Evolutionary conservation across 768 basidiomycete genomes (phyloP).

Genomic region (Tulasnella calospora): DNA sequence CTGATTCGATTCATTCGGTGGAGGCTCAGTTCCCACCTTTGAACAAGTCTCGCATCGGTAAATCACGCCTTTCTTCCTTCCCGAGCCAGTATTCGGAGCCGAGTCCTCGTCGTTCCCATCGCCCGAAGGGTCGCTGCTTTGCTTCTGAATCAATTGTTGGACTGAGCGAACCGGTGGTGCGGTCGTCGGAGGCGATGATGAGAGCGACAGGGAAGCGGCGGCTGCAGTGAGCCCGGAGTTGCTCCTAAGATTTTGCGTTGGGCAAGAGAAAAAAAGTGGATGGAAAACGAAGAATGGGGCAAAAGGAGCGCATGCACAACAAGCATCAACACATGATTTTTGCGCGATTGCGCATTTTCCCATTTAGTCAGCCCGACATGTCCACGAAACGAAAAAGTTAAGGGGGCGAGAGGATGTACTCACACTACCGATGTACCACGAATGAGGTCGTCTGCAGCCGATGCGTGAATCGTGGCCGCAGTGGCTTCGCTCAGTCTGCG

Average conservation of each 20-base stretch:
- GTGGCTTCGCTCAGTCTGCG: constrained; percentile 76
- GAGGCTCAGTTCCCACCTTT: constrained; percentile 53
- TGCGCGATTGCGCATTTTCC: constrained; percentile 11
- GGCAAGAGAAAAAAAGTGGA: neutral
- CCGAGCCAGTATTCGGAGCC: constrained; percentile 35
- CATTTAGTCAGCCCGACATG: neutral
- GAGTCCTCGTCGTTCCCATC: constrained; percentile 30
- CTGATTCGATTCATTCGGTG: neutral
- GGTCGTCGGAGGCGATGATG: constrained; percentile 37
- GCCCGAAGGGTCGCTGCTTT: neutral
- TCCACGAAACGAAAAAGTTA: neutral
- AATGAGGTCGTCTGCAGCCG: constrained; percentile 44
- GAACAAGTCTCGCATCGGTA: constrained; percentile 93
- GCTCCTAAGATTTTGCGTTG: constrained; percentile 11
- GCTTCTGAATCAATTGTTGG: constrained; percentile 11
- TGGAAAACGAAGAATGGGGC: neutral
- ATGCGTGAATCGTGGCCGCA: constrained; percentile 60
- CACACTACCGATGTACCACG: constrained; percentile 20
- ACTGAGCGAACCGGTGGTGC: constrained; percentile 24
- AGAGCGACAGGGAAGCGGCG: constrained; percentile 42
- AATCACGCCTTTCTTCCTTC: constrained; percentile 75
- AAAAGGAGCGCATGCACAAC: constrained; percentile 9
- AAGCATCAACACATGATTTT: constrained; percentile 9
- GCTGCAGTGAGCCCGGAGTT: constrained; percentile 16
- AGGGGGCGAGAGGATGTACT: neutral